A percentile compares a stretch with the other conserved stretches of the same genome.
These are phyloP conservation scores for Tolypocladium paradoxum DNA, from an alignment of 2,329 filamentous ascomycete genomes.

Conservation along the genomic window DNA sequence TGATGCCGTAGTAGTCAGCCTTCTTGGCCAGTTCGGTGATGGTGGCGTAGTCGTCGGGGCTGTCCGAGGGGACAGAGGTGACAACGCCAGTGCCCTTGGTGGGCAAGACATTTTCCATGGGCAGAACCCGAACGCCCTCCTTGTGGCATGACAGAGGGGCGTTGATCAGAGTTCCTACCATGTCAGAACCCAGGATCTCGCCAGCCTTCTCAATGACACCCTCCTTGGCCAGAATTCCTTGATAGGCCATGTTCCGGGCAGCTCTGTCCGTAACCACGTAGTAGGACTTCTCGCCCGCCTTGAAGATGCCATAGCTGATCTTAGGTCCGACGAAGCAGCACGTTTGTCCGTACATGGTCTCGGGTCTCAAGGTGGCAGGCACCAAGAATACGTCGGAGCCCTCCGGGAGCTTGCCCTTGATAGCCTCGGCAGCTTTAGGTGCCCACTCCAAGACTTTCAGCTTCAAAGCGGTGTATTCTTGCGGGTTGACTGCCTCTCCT, in stretches of 20 bases:
- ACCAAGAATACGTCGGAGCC: constrained; percentile 79
- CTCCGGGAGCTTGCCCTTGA: constrained; percentile 69
- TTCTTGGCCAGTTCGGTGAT: constrained; percentile 85
- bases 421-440: constrained; percentile 55
- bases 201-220: constrained; percentile 64
- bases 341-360: constrained; percentile 98
- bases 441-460: constrained; percentile 86
- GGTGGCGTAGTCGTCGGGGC: constrained; percentile 86
- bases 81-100: constrained; percentile 96
- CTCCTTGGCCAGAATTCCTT: constrained; percentile 72
- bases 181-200: constrained; percentile 65
- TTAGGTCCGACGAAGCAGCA: constrained; percentile 92
- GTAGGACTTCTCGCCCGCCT: constrained; percentile 66
- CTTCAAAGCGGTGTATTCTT: constrained; percentile 91
- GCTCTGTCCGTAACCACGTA: constrained; percentile 74
- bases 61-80: constrained; percentile 90
- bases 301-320: constrained; percentile 82
- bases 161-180: constrained; percentile 80
- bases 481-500: constrained; percentile 50
- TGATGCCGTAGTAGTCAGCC: constrained; percentile 88
- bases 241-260: constrained; percentile 94
- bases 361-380: constrained; percentile 82
- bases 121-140: constrained; percentile 75
- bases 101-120: constrained; percentile 88
- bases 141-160: constrained; percentile 82